Conservation (phyloP, 2,329 filamentous ascomycete species). For the Hymenoscyphus repandus region DNA sequence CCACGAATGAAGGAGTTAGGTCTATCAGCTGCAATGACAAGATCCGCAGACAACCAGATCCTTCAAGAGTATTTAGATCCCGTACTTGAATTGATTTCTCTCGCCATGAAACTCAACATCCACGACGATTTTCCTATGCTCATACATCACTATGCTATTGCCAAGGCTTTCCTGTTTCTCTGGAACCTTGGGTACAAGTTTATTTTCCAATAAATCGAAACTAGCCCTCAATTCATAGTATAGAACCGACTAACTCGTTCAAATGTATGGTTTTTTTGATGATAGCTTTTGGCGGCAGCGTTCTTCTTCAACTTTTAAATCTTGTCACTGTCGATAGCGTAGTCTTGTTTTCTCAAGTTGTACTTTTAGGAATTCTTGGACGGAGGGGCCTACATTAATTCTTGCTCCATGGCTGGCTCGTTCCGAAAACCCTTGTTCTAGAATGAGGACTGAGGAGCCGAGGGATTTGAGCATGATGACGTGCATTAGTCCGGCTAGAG, state of each 20-base stretch:
- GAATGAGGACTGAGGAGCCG: neutral
- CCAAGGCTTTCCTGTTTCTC: neutral
- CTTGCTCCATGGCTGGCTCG: neutral
- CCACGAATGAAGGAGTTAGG: slow-evolving; percentile 12
- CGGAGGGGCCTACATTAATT: neutral
- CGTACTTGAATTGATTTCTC: neutral
- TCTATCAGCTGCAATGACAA: slow-evolving; percentile 19
- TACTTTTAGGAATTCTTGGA: neutral
- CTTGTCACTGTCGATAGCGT: no score
- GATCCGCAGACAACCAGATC: slow-evolving; percentile 1
- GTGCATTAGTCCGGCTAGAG: neutral
- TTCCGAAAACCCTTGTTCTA: neutral
- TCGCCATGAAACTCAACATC: neutral
- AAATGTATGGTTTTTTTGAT: neutral
- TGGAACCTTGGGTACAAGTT: neutral
- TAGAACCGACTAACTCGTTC: neutral
- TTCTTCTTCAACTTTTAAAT: neutral
- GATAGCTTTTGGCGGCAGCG: neutral
- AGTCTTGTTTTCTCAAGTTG: no score
- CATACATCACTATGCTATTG: neutral
- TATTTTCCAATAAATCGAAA: neutral
- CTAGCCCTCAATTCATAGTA: neutral
- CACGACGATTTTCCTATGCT: neutral
- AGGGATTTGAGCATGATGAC: neutral
- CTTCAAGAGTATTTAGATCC: neutral